Evolutionary conservation across 108 stramenopile species (phyloP).

Genomic region (Fistulifera pelliculosa): DNA sequence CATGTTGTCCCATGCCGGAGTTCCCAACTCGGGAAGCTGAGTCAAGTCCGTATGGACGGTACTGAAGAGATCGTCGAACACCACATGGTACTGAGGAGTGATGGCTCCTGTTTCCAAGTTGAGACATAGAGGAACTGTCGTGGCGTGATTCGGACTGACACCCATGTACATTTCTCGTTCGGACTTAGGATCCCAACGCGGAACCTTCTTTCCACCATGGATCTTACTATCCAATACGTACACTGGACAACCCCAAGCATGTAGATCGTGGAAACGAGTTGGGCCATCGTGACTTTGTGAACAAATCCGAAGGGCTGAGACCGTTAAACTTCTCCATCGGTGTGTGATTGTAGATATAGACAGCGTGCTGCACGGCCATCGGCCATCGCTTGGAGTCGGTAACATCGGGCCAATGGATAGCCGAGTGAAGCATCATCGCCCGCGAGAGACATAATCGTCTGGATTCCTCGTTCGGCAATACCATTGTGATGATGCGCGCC

Average conservation of each 20-base stretch:
- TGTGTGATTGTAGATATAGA: conserved; percentile 22
- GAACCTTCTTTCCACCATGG: conserved; percentile 23
- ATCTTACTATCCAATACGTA: conserved; percentile 24
- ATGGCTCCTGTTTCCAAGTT: conserved; percentile 17
- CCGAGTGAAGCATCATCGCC: conserved; percentile 32
- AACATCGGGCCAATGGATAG: conserved; percentile 30
- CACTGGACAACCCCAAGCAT: conserved; percentile 33
- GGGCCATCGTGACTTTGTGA: conserved; percentile 12
- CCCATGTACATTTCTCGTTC: conserved; percentile 21
- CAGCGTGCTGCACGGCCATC: conserved; percentile 30
- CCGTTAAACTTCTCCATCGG: conserved; percentile 9
- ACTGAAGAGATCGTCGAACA: conserved; percentile 34
- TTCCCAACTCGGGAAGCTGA: conserved; percentile 1
- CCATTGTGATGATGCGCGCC: conserved; percentile 25
- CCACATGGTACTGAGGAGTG: conserved; percentile 27
- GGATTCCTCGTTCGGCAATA: conserved; percentile 20
- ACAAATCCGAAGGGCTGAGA: conserved; percentile 17
- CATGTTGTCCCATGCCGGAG: conserved; percentile 15
- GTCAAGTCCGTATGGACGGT: conserved; percentile 21
- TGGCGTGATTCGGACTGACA: conserved; percentile 1
- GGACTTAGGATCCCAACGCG: conserved; percentile 19
- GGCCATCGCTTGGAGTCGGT: conserved; percentile 26
- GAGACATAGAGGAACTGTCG: conserved; percentile 6
- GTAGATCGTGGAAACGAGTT: conserved; percentile 8
- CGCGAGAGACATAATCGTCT: conserved; percentile 23